Conservation (phyloP, 2,329 filamentous ascomycete genomes). For the Canariomyces notabilis region DNA sequence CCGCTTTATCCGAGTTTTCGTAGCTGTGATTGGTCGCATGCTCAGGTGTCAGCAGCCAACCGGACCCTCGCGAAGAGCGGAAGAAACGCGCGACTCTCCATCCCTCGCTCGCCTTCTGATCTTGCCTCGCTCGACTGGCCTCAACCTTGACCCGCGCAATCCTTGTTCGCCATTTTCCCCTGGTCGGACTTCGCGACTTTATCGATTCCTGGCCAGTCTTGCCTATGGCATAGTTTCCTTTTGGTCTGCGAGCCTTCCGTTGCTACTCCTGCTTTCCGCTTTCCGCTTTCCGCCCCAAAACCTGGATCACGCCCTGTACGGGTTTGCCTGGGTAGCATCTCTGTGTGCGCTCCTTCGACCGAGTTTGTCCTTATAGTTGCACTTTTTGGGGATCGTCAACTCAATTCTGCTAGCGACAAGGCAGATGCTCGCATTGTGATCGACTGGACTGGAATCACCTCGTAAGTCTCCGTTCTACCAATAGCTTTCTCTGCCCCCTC, state of each 20-base stretch:
- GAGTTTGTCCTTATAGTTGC: not conserved
- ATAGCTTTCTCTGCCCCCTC: not conserved
- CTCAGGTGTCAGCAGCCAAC: slow-evolving; percentile 13
- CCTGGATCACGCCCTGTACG: not conserved
- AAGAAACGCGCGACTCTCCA: slow-evolving; percentile 20
- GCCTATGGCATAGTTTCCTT: not conserved
- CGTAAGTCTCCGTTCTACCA: slow-evolving; percentile 6
- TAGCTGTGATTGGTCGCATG: slow-evolving; percentile 14
- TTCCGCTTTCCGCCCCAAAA: not conserved
- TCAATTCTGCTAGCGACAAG: not conserved
- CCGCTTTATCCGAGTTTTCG: slow-evolving; percentile 1
- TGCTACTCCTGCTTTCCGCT: not conserved
- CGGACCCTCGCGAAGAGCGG: slow-evolving; percentile 12
- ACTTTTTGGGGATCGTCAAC: not conserved
- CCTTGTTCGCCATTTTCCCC: not conserved
- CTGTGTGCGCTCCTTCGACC: not conserved
- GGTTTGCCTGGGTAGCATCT: not conserved
- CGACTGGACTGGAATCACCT: not conserved
- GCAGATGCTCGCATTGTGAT: not conserved
- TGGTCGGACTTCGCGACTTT: not conserved
- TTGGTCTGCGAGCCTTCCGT: no score
- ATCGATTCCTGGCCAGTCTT: not conserved
- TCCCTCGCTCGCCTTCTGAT: slow-evolving; percentile 5
- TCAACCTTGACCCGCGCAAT: not conserved
- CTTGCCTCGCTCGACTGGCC: not conserved